Percentiles rank a stretch among this genome's conserved stretches.
Conservation (phyloP, 2,329 filamentous ascomycete genomes). For the Colletotrichum salicis region DNA sequence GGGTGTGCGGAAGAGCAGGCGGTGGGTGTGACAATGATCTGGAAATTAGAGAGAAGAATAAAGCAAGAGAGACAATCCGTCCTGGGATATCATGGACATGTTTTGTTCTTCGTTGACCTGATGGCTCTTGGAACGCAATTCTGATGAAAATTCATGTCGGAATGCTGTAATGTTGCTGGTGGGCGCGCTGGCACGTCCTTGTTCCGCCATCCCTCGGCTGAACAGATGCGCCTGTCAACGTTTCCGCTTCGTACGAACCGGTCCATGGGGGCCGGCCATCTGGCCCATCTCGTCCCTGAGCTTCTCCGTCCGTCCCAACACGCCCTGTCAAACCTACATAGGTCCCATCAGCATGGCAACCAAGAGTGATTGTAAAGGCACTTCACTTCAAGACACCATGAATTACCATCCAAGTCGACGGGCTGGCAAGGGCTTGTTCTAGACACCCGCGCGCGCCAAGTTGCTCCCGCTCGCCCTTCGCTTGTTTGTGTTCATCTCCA, state of each 20-base stretch:
- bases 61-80: background rate
- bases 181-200: slow-evolving; percentile 23
- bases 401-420: background rate
- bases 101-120: background rate
- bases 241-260: slow-evolving; percentile 9
- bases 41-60: background rate
- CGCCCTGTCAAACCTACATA: slow-evolving; percentile 31
- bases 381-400: background rate
- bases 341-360: slow-evolving; percentile 1
- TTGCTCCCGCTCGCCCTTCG: slow-evolving; percentile 11
- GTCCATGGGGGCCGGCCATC: slow-evolving; percentile 3
- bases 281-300: background rate
- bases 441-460: slow-evolving; percentile 11
- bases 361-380: background rate
- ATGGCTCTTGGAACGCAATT: slow-evolving; percentile 15
- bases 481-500: slow-evolving; percentile 16
- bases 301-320: slow-evolving; percentile 33
- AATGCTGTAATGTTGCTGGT: slow-evolving; percentile 29
- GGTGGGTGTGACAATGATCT: background rate
- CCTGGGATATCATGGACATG: background rate
- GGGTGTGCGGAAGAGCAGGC: background rate
- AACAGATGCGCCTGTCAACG: slow-evolving; percentile 16
- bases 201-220: slow-evolving; percentile 24
- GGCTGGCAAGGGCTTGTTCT: slow-evolving; percentile 11
- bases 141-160: background rate